Percentiles rank a stretch among this genome's conserved stretches.
Evolutionary conservation across 164 flowering plant species (phyloP).

Genomic region (Vitis cinerea): DNA sequence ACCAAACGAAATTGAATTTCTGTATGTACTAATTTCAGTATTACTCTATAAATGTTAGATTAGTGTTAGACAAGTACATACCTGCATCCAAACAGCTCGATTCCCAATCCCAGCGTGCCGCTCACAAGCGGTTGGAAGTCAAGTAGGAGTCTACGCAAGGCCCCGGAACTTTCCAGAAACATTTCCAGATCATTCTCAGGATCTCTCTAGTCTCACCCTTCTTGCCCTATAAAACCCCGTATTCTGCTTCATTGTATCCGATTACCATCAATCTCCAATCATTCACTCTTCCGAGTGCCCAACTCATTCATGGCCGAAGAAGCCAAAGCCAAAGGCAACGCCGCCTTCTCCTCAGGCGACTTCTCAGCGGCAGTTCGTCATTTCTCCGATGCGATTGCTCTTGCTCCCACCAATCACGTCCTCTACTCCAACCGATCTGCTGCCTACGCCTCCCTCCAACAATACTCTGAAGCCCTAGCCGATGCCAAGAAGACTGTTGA

Average conservation of each 20-base stretch:
- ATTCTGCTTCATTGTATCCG: not conserved
- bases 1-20: too few species aligned
- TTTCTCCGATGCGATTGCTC: constrained; percentile 80
- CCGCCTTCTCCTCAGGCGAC: constrained; percentile 81
- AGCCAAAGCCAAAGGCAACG: constrained; percentile 97
- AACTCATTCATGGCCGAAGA: constrained; percentile 68
- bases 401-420: constrained; percentile 85
- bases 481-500: constrained; percentile 90
- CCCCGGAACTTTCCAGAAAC: too few species aligned
- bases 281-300: not conserved
- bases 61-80: too few species aligned
- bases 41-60: too few species aligned
- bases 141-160: too few species aligned
- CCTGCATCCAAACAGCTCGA: too few species aligned
- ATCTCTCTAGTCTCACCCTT: not conserved
- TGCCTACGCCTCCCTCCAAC: constrained; percentile 74
- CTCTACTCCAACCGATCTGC: constrained; percentile 99
- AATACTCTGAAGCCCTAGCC: constrained; percentile 61
- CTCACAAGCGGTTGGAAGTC: too few species aligned
- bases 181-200: too few species aligned
- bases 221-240: too few species aligned
- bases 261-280: too few species aligned
- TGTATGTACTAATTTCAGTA: too few species aligned
- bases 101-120: too few species aligned
- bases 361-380: constrained; percentile 60